A percentile compares a stretch with the other conserved stretches of the same genome.
Conservation (phyloP, 305 asterid genomes). For the Lippia alba region DNA sequence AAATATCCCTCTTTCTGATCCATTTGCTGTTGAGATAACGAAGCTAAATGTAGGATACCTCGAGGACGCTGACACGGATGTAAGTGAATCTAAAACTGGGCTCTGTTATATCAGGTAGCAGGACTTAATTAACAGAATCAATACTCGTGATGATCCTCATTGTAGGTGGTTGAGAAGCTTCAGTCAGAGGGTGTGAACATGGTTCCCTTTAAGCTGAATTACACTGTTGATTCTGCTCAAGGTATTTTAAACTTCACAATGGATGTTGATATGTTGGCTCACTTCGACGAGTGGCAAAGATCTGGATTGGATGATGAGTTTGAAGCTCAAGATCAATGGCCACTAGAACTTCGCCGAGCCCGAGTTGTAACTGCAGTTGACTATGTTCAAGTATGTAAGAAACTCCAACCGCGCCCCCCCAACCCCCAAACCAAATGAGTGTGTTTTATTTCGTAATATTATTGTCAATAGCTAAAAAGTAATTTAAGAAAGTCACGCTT, state of each 20-base stretch:
- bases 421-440: too few relatives aligned
- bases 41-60: slow-evolving; percentile 91
- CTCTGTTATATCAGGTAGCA: neutral
- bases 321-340: slow-evolving; percentile 99
- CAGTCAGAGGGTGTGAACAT: slow-evolving; percentile 69
- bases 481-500: too few relatives aligned
- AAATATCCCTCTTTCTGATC: slow-evolving; percentile 67
- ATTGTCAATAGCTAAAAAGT: too few relatives aligned
- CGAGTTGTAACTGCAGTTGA: slow-evolving; percentile 90
- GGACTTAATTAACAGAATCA: neutral
- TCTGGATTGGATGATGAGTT: slow-evolving; percentile 72
- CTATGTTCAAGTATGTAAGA: slow-evolving; percentile 68
- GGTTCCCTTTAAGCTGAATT: slow-evolving; percentile 84
- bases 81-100: slow-evolving; percentile 32
- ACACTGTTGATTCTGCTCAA: slow-evolving; percentile 82
- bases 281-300: slow-evolving; percentile 94
- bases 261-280: slow-evolving; percentile 92
- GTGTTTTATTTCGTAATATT: too few relatives aligned
- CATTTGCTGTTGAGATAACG: slow-evolving; percentile 71
- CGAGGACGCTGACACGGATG: slow-evolving; percentile 91
- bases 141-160: slow-evolving; percentile 11
- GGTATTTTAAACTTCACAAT: slow-evolving; percentile 91
- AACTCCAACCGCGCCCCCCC: neutral
- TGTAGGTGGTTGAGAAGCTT: slow-evolving; percentile 77
- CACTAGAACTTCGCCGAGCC: slow-evolving; percentile 85